A percentile compares a stretch with the other conserved stretches of the same genome.
phyloP scores from a whole-genome alignment of 2,329 filamentous ascomycete species.

The Hortaea werneckii region DNA sequence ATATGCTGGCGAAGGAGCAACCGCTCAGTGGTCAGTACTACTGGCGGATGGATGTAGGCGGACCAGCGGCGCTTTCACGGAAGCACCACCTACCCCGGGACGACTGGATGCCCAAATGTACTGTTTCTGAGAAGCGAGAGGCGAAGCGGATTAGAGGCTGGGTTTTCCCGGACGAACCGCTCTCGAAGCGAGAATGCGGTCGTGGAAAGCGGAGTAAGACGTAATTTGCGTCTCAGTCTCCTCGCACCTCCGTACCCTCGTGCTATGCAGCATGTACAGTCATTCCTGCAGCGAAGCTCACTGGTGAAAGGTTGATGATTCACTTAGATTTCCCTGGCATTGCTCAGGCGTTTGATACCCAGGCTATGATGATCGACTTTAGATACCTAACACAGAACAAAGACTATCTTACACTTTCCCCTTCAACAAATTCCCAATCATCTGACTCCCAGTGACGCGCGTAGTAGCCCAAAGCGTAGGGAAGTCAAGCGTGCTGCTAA shows the following conservation, averaged over 20 bases:
- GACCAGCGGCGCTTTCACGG: constrained; percentile 61
- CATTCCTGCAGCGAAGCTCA: neutral
- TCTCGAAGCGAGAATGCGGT: constrained; percentile 62
- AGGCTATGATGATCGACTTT: neutral
- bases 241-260: too few species aligned
- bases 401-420: constrained; percentile 53
- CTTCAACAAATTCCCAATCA: constrained; percentile 59
- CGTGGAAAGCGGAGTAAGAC: constrained; percentile 18
- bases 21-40: constrained; percentile 46
- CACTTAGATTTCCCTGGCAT: neutral
- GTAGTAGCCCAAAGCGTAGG: constrained; percentile 76
- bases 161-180: constrained; percentile 64
- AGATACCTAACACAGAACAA: neutral
- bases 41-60: constrained; percentile 64
- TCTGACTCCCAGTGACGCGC: constrained; percentile 62
- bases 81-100: constrained; percentile 61
- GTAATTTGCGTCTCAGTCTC: neutral
- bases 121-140: constrained; percentile 64
- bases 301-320: neutral
- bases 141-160: constrained; percentile 64
- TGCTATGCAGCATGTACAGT: too few species aligned
- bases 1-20: constrained; percentile 58
- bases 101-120: constrained; percentile 64
- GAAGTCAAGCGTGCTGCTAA: constrained; percentile 73
- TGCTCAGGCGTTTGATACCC: neutral